Conservation (phyloP, 257 asterid species). For the Salvia miltiorrhiza region DNA sequence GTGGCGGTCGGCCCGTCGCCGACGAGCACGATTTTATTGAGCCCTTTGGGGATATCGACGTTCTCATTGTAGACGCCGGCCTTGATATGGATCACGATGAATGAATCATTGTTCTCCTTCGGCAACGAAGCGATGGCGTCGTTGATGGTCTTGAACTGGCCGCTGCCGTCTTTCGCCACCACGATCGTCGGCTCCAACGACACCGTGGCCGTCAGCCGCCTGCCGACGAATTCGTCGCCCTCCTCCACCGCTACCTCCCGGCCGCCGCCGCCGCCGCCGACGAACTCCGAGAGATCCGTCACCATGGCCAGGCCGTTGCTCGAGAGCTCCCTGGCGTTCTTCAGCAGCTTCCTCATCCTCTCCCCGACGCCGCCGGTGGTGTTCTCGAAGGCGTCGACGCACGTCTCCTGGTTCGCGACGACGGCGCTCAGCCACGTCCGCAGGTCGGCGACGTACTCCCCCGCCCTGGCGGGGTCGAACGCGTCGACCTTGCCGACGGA, state of each 20-base stretch:
- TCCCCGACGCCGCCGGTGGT: conserved; percentile 43
- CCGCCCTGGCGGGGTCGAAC: conserved; percentile 25
- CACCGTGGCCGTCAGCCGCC: conserved; percentile 11
- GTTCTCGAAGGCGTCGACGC: conserved; percentile 62
- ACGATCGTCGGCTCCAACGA: conserved; percentile 31
- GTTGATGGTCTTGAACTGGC: conserved; percentile 37
- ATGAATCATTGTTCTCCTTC: conserved; percentile 17
- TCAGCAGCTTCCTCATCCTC: conserved; percentile 42
- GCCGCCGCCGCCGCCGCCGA: conserved; percentile 14
- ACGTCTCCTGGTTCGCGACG: conserved; percentile 69
- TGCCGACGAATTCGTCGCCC: not conserved
- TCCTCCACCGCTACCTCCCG: not conserved
- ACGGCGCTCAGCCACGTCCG: too few species aligned
- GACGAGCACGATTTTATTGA: conserved; percentile 35
- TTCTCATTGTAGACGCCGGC: conserved; percentile 60
- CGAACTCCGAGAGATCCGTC: conserved; percentile 22
- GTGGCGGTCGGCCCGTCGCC: conserved; percentile 69
- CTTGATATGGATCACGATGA: conserved; percentile 43
- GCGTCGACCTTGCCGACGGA: conserved; percentile 29
- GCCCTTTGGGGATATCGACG: conserved; percentile 31
- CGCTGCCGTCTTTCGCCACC: conserved; percentile 69
- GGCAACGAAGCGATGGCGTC: conserved; percentile 38
- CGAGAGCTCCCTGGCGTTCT: conserved; percentile 27
- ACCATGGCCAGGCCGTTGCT: conserved; percentile 52
- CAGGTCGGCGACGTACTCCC: conserved; percentile 32